Evolutionary conservation across 2,329 filamentous ascomycete genomes (phyloP).

Genomic region (Scytalidium sp.): DNA sequence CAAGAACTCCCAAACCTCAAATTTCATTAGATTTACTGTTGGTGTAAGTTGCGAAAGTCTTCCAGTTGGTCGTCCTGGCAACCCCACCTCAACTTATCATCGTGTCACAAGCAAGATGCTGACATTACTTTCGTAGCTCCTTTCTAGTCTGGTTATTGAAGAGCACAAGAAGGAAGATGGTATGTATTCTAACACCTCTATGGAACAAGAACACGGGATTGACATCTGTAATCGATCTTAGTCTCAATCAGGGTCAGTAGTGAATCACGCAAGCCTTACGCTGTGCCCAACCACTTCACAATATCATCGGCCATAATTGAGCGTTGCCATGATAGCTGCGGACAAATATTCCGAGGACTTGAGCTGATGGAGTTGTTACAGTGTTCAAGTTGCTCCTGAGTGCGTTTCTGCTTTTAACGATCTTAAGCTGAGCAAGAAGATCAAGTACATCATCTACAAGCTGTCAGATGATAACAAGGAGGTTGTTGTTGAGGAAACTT

Average conservation of each 20-base stretch:
- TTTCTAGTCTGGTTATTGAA: background rate
- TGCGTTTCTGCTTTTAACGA: constrained; percentile 74
- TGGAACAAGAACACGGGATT: background rate
- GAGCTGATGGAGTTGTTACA: constrained; percentile 31
- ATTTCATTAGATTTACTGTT: background rate
- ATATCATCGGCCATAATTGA: background rate
- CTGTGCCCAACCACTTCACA: background rate
- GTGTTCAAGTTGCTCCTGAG: constrained; percentile 69
- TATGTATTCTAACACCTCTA: constrained; percentile 4
- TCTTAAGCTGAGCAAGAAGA: constrained; percentile 76
- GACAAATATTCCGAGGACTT: background rate
- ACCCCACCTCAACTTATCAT: background rate
- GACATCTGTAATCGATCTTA: constrained; percentile 26
- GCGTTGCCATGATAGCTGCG: background rate
- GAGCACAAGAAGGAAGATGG: constrained; percentile 10
- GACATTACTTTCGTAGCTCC: background rate
- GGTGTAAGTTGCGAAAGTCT: background rate
- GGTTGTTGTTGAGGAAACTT: constrained; percentile 76
- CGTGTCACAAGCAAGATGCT: background rate
- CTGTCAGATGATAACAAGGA: constrained; percentile 79
- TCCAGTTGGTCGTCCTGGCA: background rate
- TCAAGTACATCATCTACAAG: constrained; percentile 88
- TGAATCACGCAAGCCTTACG: constrained; percentile 17
- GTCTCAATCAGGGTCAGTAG: constrained; percentile 68
- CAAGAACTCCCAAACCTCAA: background rate